phyloP scores from a whole-genome alignment of 768 basidiomycete species.

The Rhizopogon rudus region DNA sequence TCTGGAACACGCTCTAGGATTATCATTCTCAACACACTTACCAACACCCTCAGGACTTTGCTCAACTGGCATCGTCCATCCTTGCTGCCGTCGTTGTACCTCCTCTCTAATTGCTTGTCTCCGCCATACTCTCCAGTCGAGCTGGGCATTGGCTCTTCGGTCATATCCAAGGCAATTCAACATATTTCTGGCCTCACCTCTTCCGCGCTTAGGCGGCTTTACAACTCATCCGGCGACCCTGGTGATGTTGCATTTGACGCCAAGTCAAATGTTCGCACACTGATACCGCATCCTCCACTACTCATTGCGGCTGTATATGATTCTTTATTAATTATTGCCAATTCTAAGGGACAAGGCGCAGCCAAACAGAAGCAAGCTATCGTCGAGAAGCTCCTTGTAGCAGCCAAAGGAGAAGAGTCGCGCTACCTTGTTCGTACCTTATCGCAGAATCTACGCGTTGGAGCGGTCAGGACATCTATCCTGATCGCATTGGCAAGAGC shows the following conservation, averaged over 20 bases:
- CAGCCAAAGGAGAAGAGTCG: slow-evolving; percentile 84
- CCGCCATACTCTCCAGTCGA: slow-evolving; percentile 72
- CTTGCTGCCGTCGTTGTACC: slow-evolving; percentile 72
- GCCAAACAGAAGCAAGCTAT: slow-evolving; percentile 71
- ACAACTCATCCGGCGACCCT: slow-evolving; percentile 73
- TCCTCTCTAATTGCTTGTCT: slow-evolving; percentile 75
- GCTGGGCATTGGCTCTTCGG: slow-evolving; percentile 62
- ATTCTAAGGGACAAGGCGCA: slow-evolving; percentile 70
- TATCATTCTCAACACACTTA: slow-evolving; percentile 59
- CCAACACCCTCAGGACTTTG: slow-evolving; percentile 71
- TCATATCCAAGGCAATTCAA: slow-evolving; percentile 67
- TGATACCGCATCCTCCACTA: slow-evolving; percentile 68
- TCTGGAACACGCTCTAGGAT: slow-evolving; percentile 70
- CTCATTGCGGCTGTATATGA: slow-evolving; percentile 62
- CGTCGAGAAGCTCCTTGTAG: slow-evolving; percentile 77
- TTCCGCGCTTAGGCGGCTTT: slow-evolving; percentile 55
- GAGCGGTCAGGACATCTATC: slow-evolving; percentile 81
- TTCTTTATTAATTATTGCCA: slow-evolving; percentile 61
- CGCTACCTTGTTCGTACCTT: slow-evolving; percentile 77
- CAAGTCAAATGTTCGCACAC: slow-evolving; percentile 68
- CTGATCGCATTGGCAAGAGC: slow-evolving; percentile 78
- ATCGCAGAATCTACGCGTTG: slow-evolving; percentile 75
- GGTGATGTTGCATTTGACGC: slow-evolving; percentile 89
- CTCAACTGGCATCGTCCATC: slow-evolving; percentile 60
- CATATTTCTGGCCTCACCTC: slow-evolving; percentile 63